Base-by-base conservation (phyloP, 2,329 filamentous ascomycete genomes). In the Rhexocercosporidium sp. region DNA sequence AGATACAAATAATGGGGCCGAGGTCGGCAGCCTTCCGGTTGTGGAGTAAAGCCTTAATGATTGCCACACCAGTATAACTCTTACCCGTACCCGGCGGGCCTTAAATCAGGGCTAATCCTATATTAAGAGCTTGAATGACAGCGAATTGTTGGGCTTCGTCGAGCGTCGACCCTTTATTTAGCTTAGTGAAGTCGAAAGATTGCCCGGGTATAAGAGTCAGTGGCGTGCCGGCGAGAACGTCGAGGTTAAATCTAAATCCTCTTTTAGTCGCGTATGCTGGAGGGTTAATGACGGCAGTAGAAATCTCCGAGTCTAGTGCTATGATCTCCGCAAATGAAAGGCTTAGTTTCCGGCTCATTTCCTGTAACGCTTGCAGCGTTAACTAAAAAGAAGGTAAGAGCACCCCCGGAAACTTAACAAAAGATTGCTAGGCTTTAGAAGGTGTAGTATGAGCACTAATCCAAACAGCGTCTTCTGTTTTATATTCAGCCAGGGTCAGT, bases 11-110 rank as follows among this genome's bases (percentile, higher is more conserved):
- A 12, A 88, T 82, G 0, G 85, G 85, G 0, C 85, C 84, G 0
- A 88, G 70, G 0, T 75, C 63, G 0, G 81, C 79, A 8, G 71
- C 69, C 0, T 47, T 37, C 59, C 81, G 81, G 69, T 83, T 82
- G 14, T 75, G 74, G 3, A 90, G 73, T 6, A 90, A 74, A 0
- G 83, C 81, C 67, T 85, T 84, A 66, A 90, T 83, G n/a, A 92
- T 75, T 51, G 84, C 81, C 1, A 87, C 81, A 2, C 89, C 89
- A 0, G 84, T 82, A 69, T 84, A 91, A 3, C 82, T 85, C 74
- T 92, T 92, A 0, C 90, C 90, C 0, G 90, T 92, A 0, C 90
- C 90, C 0, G 90, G 90, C 0, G 90, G 90, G 0, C 90, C 90
- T 78, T 92, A 89, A 12, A 92, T 89, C 4, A 92, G 79, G 1